Evolutionary conservation across 2,329 filamentous ascomycete species (phyloP).

Genomic region (Pseudogymnoascus verrucosus): DNA sequence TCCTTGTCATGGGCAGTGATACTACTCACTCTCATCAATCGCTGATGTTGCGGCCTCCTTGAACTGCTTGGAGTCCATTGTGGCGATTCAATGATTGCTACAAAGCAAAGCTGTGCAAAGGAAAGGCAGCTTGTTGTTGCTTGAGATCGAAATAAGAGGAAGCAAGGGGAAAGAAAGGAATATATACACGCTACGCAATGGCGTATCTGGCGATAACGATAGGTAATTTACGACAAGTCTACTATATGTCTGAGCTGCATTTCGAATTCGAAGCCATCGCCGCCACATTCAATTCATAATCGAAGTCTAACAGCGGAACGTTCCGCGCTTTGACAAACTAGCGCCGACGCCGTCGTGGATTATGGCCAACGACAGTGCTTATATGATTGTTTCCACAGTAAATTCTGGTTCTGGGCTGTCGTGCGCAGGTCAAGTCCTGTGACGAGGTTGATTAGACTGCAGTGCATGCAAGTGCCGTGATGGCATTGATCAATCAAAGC

Average conservation of each 20-base stretch:
- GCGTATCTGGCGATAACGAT: neutral
- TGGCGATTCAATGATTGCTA: neutral
- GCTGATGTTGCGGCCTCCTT: slow-evolving; percentile 66
- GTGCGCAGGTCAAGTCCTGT: neutral
- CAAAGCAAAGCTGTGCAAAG: neutral
- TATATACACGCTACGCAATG: neutral
- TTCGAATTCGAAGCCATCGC: neutral
- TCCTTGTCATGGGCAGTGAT: neutral
- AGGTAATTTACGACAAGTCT: neutral
- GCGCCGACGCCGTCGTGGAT: neutral
- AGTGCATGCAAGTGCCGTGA: neutral
- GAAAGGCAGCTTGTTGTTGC: neutral
- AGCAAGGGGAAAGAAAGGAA: neutral
- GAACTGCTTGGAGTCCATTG: slow-evolving; percentile 76
- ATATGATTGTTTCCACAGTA: neutral
- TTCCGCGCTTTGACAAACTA: neutral
- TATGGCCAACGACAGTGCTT: neutral
- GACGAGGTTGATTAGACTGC: neutral
- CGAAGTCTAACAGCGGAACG: slow-evolving; percentile 4
- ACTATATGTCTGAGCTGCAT: neutral
- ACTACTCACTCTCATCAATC: slow-evolving; percentile 71
- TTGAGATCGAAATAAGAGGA: neutral
- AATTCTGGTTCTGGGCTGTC: neutral
- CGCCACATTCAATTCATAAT: neutral
- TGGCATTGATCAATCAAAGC: neutral